Percentiles rank a stretch among this genome's conserved stretches.
phyloP scores from a whole-genome alignment of 192 early-diverging fungal species.

The Backusella tarrabulga region DNA sequence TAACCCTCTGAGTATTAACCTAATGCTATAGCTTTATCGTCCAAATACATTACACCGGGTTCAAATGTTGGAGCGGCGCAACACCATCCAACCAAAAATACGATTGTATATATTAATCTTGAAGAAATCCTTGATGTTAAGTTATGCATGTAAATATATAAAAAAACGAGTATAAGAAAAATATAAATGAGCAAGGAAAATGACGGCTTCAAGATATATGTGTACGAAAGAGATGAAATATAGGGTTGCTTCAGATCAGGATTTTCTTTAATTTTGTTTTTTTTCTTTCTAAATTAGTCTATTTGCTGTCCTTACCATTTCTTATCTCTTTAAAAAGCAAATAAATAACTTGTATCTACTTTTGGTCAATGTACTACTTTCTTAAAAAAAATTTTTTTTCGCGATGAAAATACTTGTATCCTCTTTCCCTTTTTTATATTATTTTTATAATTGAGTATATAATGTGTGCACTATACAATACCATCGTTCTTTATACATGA shows the following conservation, averaged over 20 bases:
- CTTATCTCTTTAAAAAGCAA: slow-evolving; percentile 1
- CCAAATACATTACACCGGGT: slow-evolving; percentile 1
- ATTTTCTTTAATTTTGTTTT: not conserved
- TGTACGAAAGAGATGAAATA: not conserved
- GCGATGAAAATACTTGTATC: too few species aligned
- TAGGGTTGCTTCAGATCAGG: not conserved
- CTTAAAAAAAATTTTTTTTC: not conserved
- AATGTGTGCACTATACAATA: too few species aligned
- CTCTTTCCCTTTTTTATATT: too few species aligned
- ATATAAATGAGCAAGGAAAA: not conserved
- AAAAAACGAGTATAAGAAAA: not conserved
- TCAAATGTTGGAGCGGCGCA: not conserved
- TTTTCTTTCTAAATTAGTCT: not conserved
- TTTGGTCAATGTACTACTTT: slow-evolving; percentile 5
- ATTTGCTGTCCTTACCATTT: not conserved
- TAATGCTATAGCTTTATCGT: slow-evolving; percentile 8
- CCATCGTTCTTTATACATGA: too few species aligned
- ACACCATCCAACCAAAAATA: not conserved
- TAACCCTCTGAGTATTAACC: not conserved
- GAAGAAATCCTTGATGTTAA: not conserved
- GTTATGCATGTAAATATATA: slow-evolving; percentile 3
- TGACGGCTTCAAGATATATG: not conserved
- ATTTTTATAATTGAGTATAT: too few species aligned
- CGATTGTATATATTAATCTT: not conserved
- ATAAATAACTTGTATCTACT: slow-evolving; percentile 5